A percentile compares a stretch with the other conserved stretches of the same genome.
Evolutionary conservation across 2,329 filamentous ascomycete species (phyloP).

Genomic region (Trichophyton rubrum): DNA sequence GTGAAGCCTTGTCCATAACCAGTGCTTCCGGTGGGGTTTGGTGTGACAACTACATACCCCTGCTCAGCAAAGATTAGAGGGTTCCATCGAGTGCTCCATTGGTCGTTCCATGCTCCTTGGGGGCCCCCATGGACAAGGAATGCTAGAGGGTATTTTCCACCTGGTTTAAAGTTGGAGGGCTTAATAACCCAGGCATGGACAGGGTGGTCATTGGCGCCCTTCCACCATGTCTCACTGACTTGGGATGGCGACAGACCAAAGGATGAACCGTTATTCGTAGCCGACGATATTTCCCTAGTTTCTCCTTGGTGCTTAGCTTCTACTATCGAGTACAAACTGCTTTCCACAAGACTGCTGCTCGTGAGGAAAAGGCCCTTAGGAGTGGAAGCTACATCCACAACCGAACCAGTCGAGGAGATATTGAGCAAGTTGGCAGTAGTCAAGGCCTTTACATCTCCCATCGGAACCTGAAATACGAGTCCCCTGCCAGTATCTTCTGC

Average conservation of each 20-base stretch:
- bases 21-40: conserved; percentile 47
- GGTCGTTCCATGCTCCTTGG: conserved; percentile 40
- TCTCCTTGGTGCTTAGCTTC: conserved; percentile 23
- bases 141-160: conserved; percentile 41
- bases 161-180: conserved; percentile 34
- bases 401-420: conserved; percentile 30
- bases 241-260: conserved; percentile 33
- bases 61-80: conserved; percentile 47
- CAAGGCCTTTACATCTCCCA: conserved; percentile 14
- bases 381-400: conserved; percentile 28
- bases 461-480: conserved; percentile 30
- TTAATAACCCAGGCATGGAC: conserved; percentile 38
- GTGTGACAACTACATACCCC: conserved; percentile 48
- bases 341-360: conserved; percentile 34
- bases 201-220: conserved; percentile 32
- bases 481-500: conserved; percentile 33
- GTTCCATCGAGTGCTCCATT: conserved; percentile 45
- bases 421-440: conserved; percentile 25
- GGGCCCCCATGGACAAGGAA: conserved; percentile 45
- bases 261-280: conserved; percentile 23
- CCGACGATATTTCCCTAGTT: conserved; percentile 28
- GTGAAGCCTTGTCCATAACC: conserved; percentile 46
- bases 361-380: conserved; percentile 30
- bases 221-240: conserved; percentile 36
- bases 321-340: conserved; percentile 32